These are phyloP conservation scores for Cynara cardunculus DNA, from an alignment of 129 eudicot genomes.

Conservation along the genomic window DNA sequence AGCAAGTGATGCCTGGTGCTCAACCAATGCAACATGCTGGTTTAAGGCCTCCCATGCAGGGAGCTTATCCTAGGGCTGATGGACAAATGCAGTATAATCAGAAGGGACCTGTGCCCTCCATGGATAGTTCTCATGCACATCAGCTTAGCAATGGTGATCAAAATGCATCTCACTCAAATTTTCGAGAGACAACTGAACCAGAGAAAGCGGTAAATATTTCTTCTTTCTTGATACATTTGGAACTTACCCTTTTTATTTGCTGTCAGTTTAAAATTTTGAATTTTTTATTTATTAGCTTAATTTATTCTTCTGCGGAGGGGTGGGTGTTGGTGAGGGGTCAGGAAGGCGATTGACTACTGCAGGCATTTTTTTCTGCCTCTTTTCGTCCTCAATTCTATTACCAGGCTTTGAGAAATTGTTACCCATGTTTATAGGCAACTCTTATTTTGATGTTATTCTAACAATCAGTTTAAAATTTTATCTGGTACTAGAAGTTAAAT, in stretches of 20 bases:
- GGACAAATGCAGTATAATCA: constrained; percentile 54
- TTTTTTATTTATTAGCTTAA: constrained; percentile 5
- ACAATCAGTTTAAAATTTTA: background rate
- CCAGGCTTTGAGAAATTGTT: background rate
- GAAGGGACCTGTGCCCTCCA: constrained; percentile 32
- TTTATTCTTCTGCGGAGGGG: too few species aligned
- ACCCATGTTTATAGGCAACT: background rate
- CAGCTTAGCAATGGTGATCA: constrained; percentile 50
- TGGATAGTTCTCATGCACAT: constrained; percentile 41
- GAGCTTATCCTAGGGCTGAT: constrained; percentile 41
- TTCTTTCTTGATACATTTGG: background rate
- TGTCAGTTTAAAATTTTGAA: constrained; percentile 7
- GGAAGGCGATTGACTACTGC: too few species aligned
- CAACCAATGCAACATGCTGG: constrained; percentile 60
- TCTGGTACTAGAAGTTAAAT: background rate
- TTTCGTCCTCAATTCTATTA: background rate
- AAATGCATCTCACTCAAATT: constrained; percentile 27
- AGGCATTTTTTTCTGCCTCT: too few species aligned
- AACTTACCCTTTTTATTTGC: background rate
- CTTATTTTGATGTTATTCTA: background rate
- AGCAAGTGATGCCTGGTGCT: constrained; percentile 53
- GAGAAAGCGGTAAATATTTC: constrained; percentile 40
- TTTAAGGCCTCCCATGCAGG: constrained; percentile 54
- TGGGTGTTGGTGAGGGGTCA: too few species aligned
- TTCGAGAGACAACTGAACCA: constrained; percentile 43